These are phyloP conservation scores for Mycena sp. DNA, from an alignment of 1,284 basidiomycete genomes.

Conservation along the genomic window DNA sequence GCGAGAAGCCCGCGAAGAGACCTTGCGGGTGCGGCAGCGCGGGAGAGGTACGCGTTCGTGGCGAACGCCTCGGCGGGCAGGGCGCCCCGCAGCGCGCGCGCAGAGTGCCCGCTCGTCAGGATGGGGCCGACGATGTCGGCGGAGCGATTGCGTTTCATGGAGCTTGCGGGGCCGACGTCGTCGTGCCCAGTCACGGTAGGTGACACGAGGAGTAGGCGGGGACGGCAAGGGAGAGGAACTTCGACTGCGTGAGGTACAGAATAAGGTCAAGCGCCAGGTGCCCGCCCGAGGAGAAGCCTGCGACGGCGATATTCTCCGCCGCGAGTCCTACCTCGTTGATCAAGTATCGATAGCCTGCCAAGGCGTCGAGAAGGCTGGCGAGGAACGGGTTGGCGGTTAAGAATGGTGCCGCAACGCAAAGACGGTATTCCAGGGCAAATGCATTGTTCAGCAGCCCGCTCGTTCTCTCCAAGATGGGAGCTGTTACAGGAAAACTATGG, in stretches of 20 bases:
- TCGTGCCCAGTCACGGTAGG: conserved; percentile 52
- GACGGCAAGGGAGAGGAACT: conserved; percentile 35
- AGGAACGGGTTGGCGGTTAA: conserved; percentile 59
- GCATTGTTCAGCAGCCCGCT: no score
- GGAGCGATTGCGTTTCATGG: conserved; percentile 27
- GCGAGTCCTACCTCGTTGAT: conserved; percentile 57
- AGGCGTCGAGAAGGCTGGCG: conserved; percentile 67
- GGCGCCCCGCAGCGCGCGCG: conserved; percentile 7
- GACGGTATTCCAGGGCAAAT: conserved; percentile 60
- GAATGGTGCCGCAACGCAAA: conserved; percentile 50
- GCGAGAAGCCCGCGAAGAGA: conserved; percentile 45
- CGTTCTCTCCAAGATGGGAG: no score
- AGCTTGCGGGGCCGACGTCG: conserved; percentile 32
- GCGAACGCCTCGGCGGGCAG: conserved; percentile 9
- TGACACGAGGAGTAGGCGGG: conserved; percentile 56
- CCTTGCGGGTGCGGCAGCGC: conserved; percentile 26
- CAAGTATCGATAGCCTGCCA: conserved; percentile 69
- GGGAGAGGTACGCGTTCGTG: conserved; percentile 40
- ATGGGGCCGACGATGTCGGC: conserved; percentile 32
- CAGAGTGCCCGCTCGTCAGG: conserved; percentile 12
- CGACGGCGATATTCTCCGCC: conserved; percentile 67
- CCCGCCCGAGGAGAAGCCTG: conserved; percentile 78
- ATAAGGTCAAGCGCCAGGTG: conserved; percentile 69
- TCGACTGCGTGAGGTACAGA: conserved; percentile 53
- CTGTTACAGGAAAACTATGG: no score